A percentile compares a stretch with the other conserved stretches of the same genome.
Evolutionary conservation across 2,329 filamentous ascomycete genomes (phyloP).

Genomic region (Waltergamsia citrina): DNA sequence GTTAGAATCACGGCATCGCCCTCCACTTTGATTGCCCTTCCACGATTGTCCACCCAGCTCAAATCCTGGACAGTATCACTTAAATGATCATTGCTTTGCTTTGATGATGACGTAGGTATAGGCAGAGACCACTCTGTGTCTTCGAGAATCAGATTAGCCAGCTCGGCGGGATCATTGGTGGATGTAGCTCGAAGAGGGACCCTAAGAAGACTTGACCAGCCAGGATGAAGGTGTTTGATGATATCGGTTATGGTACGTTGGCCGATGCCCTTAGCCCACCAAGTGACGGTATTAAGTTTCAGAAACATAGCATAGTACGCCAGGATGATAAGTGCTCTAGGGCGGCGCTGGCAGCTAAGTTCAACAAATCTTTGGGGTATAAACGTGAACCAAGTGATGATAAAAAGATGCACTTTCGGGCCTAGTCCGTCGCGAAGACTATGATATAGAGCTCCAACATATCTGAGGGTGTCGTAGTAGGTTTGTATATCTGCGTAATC

Average conservation of each 20-base stretch:
- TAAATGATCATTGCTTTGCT: too few relatives aligned
- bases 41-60: too few relatives aligned
- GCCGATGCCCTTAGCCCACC: constrained; percentile 41
- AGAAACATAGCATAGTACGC: constrained; percentile 42
- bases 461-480: constrained; percentile 37
- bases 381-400: constrained; percentile 45
- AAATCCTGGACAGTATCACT: too few relatives aligned
- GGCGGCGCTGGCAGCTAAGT: constrained; percentile 15
- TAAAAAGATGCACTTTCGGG: constrained; percentile 34
- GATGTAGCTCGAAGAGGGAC: constrained; percentile 28
- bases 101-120: too few relatives aligned
- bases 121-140: constrained; percentile 36
- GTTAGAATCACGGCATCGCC: too few relatives aligned
- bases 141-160: constrained; percentile 32
- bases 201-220: constrained; percentile 29
- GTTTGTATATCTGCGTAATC: constrained; percentile 26
- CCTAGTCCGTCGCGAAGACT: constrained; percentile 30
- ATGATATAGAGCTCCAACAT: constrained; percentile 43
- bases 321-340: constrained; percentile 40
- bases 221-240: constrained; percentile 22
- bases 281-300: constrained; percentile 30
- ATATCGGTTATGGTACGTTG: constrained; percentile 36
- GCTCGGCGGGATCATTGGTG: constrained; percentile 19
- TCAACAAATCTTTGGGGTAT: constrained; percentile 13
- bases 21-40: too few relatives aligned